Percentiles rank a stretch among this genome's conserved stretches.
Evolutionary conservation across 2,329 filamentous ascomycete species (phyloP).

Genomic region (Aspergillus amoenus): DNA sequence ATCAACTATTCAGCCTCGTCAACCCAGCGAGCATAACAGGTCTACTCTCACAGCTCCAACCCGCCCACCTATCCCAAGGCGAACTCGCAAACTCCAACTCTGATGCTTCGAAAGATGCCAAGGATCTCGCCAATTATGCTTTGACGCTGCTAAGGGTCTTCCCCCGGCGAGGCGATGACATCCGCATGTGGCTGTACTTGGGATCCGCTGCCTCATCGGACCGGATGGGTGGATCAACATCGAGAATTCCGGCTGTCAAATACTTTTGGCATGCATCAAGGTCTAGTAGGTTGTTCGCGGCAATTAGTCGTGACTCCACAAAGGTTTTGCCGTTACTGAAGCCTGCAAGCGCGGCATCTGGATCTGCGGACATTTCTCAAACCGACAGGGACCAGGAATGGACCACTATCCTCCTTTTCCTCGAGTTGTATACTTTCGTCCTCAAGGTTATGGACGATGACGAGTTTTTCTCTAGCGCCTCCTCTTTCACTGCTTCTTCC

Average conservation of each 20-base stretch:
- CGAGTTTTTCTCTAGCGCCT: conserved; percentile 74
- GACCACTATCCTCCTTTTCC: conserved; percentile 83
- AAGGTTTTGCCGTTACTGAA: conserved; percentile 59
- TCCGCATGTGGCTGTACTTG: conserved; percentile 89
- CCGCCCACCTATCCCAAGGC: conserved; percentile 24
- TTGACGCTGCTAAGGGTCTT: conserved; percentile 84
- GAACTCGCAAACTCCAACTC: conserved; percentile 25
- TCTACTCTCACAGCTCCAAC: conserved; percentile 51
- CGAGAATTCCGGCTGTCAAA: conserved; percentile 65
- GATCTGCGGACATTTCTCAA: conserved; percentile 25
- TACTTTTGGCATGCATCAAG: conserved; percentile 78
- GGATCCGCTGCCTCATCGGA: conserved; percentile 57
- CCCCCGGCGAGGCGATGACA: conserved; percentile 76
- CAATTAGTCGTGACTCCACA: conserved; percentile 57
- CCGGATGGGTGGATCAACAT: conserved; percentile 31
- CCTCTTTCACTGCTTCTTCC: conserved; percentile 43
- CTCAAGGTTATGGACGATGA: conserved; percentile 93
- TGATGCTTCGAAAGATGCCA: conserved; percentile 59
- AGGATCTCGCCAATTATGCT: conserved; percentile 79
- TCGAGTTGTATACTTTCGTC: conserved; percentile 92
- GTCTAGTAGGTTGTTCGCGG: conserved; percentile 57
- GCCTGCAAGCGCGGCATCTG: conserved; percentile 41
- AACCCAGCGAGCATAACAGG: conserved; percentile 72
- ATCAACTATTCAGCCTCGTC: conserved; percentile 69
- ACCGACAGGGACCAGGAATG: conserved; percentile 67